Base-by-base conservation (phyloP, 1,139 yeast species). In the Debaryomyces sp. region DNA sequence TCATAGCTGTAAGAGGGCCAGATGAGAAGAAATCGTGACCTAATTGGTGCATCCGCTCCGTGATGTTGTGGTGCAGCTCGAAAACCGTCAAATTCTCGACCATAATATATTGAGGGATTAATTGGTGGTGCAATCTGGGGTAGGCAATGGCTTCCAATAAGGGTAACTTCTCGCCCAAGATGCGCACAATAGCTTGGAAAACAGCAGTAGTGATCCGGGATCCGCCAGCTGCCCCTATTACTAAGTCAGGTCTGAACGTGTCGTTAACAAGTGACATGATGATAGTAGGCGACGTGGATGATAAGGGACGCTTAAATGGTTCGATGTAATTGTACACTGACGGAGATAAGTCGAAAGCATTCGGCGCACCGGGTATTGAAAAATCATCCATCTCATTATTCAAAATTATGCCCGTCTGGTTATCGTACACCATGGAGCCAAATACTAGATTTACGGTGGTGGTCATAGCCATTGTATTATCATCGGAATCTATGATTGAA, bases 301-400 rank as follows among this genome's bases (percentile, higher is more conserved):
- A 88, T 40, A 92, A 71, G 3, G 99, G 98, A 51, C 98, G 75
- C 60, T 87, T 87, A 51, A 69, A 77, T 0, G 97, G 96, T 36
- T 75, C 76, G 27, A 91, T 80, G 61, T 80, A 88, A 66, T 94
- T 94, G 73, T 80, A 87, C 21, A 83, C 71, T 0, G 97, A 89
- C 0, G 98, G 96, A 5, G 83, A 78, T 46, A 92, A 77, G 27
- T 85, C 87, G 66, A 91, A 94, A 12, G 92, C 87, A 67, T 94
- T 94, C 33, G 81, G 74, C 6, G 76, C 67, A 18, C 75, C 71
- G 0, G 96, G 94, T 36, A 82, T 75, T n/a, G 96, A 86, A 61
- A 94, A 94, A 65, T 94, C 98, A 66, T 94, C 97, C 97, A 94
- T 92, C 65, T 94, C 91, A 56, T 90, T 85, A 69, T 94, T 94